A percentile compares a stretch with the other conserved stretches of the same genome.
Conservation (phyloP, 2,329 filamentous ascomycete genomes). For the Pseudogymnoascus sp. region DNA sequence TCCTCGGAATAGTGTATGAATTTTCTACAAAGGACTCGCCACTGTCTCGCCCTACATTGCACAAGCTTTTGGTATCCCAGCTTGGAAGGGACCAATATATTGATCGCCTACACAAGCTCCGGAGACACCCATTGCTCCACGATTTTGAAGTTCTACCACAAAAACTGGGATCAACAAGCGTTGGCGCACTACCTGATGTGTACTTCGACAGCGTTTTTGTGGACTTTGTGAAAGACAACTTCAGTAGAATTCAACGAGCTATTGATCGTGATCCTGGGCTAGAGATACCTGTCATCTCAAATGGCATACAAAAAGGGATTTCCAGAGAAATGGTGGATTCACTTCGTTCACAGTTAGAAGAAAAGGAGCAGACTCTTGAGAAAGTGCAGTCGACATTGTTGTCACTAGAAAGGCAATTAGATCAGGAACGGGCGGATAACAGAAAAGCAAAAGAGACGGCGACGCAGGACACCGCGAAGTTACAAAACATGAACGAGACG, state of each 20-base stretch:
- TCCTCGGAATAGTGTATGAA: conserved; percentile 86
- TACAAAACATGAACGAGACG: conserved; percentile 52
- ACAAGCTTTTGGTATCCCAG: conserved; percentile 66
- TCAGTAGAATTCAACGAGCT: conserved; percentile 71
- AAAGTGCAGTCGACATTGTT: conserved; percentile 39
- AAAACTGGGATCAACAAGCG: conserved; percentile 45
- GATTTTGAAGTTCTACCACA: conserved; percentile 85
- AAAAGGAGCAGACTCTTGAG: conserved; percentile 51
- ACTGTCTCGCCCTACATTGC: conserved; percentile 70
- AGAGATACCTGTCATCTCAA: conserved; percentile 72
- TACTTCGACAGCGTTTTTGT: conserved; percentile 83
- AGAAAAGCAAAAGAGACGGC: conserved; percentile 54
- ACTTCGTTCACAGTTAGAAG: conserved; percentile 66
- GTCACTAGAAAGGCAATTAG: conserved; percentile 46
- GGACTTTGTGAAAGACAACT: conserved; percentile 94
- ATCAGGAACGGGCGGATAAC: conserved; percentile 68
- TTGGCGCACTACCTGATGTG: conserved; percentile 61
- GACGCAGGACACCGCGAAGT: conserved; percentile 41
- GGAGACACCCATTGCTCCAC: conserved; percentile 68
- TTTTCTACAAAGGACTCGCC: conserved; percentile 97
- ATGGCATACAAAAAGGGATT: conserved; percentile 78
- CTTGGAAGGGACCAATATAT: conserved; percentile 84
- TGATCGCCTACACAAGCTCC: conserved; percentile 68
- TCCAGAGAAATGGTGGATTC: conserved; percentile 90
- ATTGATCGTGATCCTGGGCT: conserved; percentile 86